Evolutionary conservation across 2,329 filamentous ascomycete genomes (phyloP).

Genomic region (Sporothrix brasiliensis): DNA sequence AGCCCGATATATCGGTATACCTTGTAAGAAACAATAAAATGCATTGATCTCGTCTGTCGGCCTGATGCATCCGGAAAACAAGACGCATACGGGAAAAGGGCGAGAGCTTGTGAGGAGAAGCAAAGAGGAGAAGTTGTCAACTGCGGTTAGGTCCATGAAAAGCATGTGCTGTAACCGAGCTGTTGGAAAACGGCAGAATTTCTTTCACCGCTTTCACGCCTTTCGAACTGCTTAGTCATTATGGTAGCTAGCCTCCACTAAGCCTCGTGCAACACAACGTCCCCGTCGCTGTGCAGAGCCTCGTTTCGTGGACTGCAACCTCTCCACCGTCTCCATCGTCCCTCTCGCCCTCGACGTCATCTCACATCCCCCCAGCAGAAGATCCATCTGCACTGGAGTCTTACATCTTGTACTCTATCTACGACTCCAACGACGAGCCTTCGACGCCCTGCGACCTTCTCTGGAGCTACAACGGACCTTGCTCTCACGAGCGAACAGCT

Average conservation of each 20-base stretch:
- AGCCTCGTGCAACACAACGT: not conserved
- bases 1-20: not conserved
- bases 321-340: not conserved
- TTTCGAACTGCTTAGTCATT: not conserved
- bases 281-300: not conserved
- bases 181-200: not conserved
- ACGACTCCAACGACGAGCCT: not conserved
- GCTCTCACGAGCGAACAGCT: slow-evolving; percentile 2
- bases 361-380: not conserved
- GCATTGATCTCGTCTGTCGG: slow-evolving; percentile 24
- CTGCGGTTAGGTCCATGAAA: not conserved
- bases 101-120: slow-evolving; percentile 21
- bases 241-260: not conserved
- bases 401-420: not conserved
- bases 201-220: not conserved
- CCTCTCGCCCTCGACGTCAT: not conserved
- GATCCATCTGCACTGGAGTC: not conserved
- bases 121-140: not conserved
- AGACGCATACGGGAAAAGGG: not conserved
- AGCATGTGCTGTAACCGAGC: not conserved
- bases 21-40: not conserved
- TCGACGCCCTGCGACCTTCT: not conserved
- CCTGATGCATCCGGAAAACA: slow-evolving; percentile 46
- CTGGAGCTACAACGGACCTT: not conserved
- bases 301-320: slow-evolving; percentile 3